Evolutionary conservation across 202 grass and related monocot genomes (phyloP).

Genomic region (Carex arenaria): DNA sequence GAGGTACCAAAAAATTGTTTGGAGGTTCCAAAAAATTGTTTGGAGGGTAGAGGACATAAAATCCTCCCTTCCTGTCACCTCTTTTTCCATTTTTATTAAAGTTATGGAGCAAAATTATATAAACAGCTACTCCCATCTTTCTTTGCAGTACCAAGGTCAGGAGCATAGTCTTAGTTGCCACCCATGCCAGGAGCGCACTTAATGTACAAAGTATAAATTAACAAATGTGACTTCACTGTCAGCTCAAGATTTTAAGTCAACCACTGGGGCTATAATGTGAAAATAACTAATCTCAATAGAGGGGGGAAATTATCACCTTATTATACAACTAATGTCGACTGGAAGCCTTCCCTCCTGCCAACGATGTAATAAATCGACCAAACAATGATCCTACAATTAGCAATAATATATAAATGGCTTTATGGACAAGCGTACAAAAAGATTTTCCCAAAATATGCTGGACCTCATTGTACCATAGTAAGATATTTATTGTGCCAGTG

Average conservation of each 20-base stretch:
- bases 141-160: not conserved
- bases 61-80: not conserved
- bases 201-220: not conserved
- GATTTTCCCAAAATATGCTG: not conserved
- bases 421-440: not conserved
- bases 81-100: not conserved
- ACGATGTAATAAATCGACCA: slow-evolving; percentile 71
- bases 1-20: not conserved
- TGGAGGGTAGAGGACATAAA: not conserved
- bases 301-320: slow-evolving; percentile 43
- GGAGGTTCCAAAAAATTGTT: not conserved
- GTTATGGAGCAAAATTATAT: not conserved
- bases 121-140: not conserved
- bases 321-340: slow-evolving; percentile 60
- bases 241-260: not conserved
- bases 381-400: slow-evolving; percentile 57
- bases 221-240: not conserved
- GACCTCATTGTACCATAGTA: not conserved
- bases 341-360: slow-evolving; percentile 90
- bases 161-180: not conserved
- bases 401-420: not conserved
- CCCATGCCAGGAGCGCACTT: not conserved
- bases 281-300: not conserved
- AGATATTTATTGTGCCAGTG: not conserved
- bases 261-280: not conserved